Conservation (phyloP, 768 basidiomycete species). For the Boletellus ananiceps region DNA sequence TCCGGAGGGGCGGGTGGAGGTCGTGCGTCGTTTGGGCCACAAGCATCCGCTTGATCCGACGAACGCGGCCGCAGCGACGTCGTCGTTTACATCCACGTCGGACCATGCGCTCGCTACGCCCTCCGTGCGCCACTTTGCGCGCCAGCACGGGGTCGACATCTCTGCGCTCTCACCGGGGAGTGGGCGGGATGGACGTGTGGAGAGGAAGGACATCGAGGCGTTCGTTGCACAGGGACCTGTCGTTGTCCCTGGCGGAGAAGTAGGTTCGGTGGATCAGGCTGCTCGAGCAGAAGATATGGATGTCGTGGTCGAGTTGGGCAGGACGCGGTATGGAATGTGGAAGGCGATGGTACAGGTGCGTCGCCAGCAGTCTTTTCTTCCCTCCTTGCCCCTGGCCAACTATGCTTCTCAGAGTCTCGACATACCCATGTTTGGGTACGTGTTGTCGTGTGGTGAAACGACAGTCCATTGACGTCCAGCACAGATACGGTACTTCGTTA, state of each 20-base stretch:
- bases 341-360: constrained; percentile 81
- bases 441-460: background rate
- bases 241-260: background rate
- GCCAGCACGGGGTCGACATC: constrained; percentile 60
- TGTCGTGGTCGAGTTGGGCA: constrained; percentile 62
- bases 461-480: background rate
- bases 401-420: constrained; percentile 57
- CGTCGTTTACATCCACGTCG: constrained; percentile 10
- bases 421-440: constrained; percentile 81
- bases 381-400: background rate
- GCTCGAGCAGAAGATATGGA: constrained; percentile 34
- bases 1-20: constrained; percentile 8
- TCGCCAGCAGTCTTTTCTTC: background rate
- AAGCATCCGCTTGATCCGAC: constrained; percentile 67
- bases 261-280: background rate
- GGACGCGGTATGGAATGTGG: constrained; percentile 84
- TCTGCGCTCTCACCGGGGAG: constrained; percentile 55
- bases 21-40: background rate
- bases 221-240: constrained; percentile 37
- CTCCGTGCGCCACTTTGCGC: constrained; percentile 74
- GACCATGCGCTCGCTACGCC: constrained; percentile 62
- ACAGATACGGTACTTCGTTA: constrained; percentile 67
- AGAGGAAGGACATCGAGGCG: constrained; percentile 67
- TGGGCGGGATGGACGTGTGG: constrained; percentile 70
- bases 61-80: constrained; percentile 13